Evolutionary conservation across 169 alveolate genomes (phyloP).

Genomic region (Eimeria acervulina): DNA sequence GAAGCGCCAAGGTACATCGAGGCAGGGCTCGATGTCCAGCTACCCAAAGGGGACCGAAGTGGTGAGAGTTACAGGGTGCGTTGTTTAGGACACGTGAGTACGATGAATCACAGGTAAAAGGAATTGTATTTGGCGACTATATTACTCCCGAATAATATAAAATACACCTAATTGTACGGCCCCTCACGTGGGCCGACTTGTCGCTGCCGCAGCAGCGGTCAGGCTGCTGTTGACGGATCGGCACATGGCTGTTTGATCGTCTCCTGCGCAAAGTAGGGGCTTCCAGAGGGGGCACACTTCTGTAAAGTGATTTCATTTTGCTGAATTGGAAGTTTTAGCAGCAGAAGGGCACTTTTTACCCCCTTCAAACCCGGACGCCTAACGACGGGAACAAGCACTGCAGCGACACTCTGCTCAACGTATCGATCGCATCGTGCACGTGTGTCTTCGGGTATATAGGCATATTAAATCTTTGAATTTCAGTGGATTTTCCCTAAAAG

Average conservation of each 20-base stretch:
- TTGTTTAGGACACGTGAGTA: too few species aligned
- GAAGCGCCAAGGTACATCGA: neutral
- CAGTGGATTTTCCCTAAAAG: neutral
- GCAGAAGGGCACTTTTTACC: neutral
- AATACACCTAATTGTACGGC: neutral
- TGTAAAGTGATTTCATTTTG: too few species aligned
- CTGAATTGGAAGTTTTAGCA: neutral
- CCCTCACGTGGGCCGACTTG: neutral
- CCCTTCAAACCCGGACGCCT: neutral
- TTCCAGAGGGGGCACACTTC: neutral
- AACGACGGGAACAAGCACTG: neutral
- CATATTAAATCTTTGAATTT: neutral
- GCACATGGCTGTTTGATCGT: neutral
- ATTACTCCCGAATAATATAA: too few species aligned
- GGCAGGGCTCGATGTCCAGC: slow-evolving; percentile 5
- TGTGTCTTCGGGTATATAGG: neutral
- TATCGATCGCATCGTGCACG: neutral
- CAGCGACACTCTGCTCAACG: neutral
- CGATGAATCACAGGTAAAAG: neutral
- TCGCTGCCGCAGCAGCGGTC: neutral
- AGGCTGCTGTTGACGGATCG: neutral
- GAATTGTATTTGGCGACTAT: neutral
- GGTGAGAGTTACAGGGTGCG: neutral
- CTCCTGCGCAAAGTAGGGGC: neutral
- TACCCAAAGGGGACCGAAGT: neutral